Percentiles rank a stretch among this genome's conserved stretches.
These are phyloP conservation scores for Solanum ossicruentum DNA, from an alignment of 257 asterid genomes.

Conservation along the genomic window DNA sequence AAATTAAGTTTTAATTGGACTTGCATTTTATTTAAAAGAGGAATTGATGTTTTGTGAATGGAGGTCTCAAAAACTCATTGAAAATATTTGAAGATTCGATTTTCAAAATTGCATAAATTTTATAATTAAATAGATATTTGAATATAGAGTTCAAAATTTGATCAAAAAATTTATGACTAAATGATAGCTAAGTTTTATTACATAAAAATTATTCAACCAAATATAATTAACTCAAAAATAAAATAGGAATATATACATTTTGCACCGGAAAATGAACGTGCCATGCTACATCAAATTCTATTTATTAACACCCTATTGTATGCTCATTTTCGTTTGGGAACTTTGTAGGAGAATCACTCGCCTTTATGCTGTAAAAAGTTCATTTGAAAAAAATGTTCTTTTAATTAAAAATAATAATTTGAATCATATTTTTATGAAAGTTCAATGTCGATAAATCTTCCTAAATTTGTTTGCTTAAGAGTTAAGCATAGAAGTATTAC, in stretches of 20 bases:
- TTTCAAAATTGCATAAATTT: too few relatives aligned
- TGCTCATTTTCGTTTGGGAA: neutral
- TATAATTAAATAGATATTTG: too few relatives aligned
- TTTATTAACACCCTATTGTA: neutral
- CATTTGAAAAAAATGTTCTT: neutral
- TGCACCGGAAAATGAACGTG: neutral
- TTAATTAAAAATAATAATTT: neutral
- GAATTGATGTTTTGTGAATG: too few relatives aligned
- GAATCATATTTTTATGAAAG: too few relatives aligned
- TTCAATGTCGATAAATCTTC: neutral
- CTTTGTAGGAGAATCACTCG: neutral
- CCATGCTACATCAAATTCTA: neutral
- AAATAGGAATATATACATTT: neutral
- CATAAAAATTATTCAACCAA: neutral
- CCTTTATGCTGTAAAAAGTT: neutral
- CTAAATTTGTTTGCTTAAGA: neutral
- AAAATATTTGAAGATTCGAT: too few relatives aligned
- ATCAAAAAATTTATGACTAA: too few relatives aligned
- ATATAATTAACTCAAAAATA: neutral
- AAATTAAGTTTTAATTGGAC: neutral
- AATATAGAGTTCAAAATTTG: too few relatives aligned
- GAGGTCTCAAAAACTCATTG: too few relatives aligned
- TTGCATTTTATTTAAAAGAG: neutral
- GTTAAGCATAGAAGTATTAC: neutral
- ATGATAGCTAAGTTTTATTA: neutral